Evolutionary conservation across 2,329 filamentous ascomycete species (phyloP), one percentile per base, ranked within the genome.

Genomic region (Sarocladium kiliense): DNA sequence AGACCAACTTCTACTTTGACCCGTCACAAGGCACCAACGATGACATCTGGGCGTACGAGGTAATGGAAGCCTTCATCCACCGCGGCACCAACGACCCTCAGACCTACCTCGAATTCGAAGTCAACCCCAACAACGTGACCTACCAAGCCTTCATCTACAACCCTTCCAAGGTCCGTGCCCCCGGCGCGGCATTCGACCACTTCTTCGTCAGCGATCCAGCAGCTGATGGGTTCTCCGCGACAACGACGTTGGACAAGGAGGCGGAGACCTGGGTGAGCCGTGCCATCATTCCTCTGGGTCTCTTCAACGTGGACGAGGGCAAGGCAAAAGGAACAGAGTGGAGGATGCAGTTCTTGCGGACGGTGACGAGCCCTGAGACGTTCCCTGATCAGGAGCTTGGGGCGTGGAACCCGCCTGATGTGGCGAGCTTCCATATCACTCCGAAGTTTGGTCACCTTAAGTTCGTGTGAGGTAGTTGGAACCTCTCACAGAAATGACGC

Each of bases 311-410:
- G 25, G 73, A 78, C 55, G 57, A 64, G 3, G 73, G 74, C 39
- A 57, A 64, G 58, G 74, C 73, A 1, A 64, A 66, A 57, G 73
- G 74, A 21, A 78, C 75, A 1, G 54, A 67, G 58, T 79, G 77
- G 77, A 68, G 77, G 56, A 78, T 79, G 75, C 78, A 79, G 62
- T 79, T 79, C 59, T 76, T 79, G 64, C 69, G 77, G 44, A 79
- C 75, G 2, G 63, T 77, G 27, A 74, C 73, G 3, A 67, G 69
- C 25, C 70, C 70, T 0, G 63, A 67, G 1, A 76, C 66, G 9
- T 79, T 68, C 59, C 76, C 77, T 0, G 66, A 72, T 34, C 75
- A 78, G 63, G 60, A 57, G 1, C 65, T 77, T 4, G 75, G 75
- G 16, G 76, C 69, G 6, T 79, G 77, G 77, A 77, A 63, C 56